Base-by-base conservation (phyloP, 257 asterid species). In the Rhazya stricta region DNA sequence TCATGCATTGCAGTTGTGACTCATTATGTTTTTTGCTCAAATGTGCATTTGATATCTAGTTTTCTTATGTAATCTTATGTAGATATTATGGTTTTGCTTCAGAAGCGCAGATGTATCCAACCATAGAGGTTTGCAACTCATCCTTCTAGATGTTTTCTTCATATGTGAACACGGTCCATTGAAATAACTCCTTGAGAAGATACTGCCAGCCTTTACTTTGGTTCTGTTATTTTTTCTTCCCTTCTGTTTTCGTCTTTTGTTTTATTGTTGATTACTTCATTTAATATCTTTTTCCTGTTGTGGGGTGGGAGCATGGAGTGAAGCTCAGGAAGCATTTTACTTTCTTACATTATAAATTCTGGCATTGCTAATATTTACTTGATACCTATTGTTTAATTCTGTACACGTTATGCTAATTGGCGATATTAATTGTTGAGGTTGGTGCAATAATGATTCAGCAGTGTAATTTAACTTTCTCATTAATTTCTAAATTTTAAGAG, bases 81-180 rank as follows among this genome's bases (percentile, higher is more conserved):
- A 95, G 98, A 85, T 92, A 84, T 82, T 92, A 88, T 78, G 98
- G 98, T 73, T 95, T 95, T 86, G 96, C 97, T 81, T 90, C 99
- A 15, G 97, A 95, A 86, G 97, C 90, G 45, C 99, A 91, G 80
- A 89, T 85, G 97, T 97, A 88, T 67, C 99, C 99, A 29, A 92
- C 98, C 29, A 73, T 95, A 23, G 99, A 92, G 98, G 99, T 92
- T 23, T 45, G 76, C 63, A 73, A 12, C 42, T 81, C 70, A 30
- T 68, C 48, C 73, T 72, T 57, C 66, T n/a, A 21, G 27, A 73
- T 25, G 19, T 57, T 71, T n/a, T 45, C 34, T 54, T 53, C 42
- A 48, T 69, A 73, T 51, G 18, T 41, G 32, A 60, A 67, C 57
- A 21, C 48, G 29, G 23, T 50, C 54, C 71, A 50, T 58, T 67